Evolutionary conservation across 345 rosid species (phyloP).

Genomic region (Microcos paniculata): DNA sequence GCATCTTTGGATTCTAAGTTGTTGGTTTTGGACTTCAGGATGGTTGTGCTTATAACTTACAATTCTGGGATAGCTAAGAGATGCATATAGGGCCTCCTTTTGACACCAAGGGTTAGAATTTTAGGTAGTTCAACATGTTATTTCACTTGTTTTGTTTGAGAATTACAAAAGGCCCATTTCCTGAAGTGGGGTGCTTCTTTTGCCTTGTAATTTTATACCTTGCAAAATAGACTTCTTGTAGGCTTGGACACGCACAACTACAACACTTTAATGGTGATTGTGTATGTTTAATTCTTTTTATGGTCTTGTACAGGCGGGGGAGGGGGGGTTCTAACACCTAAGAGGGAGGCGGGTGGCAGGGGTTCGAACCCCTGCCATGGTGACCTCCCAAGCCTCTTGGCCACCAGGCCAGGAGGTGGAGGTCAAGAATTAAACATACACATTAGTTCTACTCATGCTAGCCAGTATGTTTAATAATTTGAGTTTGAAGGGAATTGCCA

Average conservation of each 20-base stretch:
- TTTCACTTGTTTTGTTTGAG: neutral
- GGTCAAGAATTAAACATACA: no score
- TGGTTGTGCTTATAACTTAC: conserved; percentile 13
- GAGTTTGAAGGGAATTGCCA: no score
- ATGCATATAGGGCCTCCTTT: conserved; percentile 12
- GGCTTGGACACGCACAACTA: neutral
- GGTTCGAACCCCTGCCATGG: no score
- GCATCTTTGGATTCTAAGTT: conserved; percentile 64
- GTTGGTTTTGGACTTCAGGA: neutral
- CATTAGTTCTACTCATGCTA: no score
- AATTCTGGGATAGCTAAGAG: conserved; percentile 18
- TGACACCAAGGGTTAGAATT: conserved; percentile 19
- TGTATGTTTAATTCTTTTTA: neutral
- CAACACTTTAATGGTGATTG: neutral
- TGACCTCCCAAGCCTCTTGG: no score
- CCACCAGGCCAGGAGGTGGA: no score
- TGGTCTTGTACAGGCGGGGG: no score
- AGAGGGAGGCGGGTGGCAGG: no score
- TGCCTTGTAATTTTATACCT: neutral
- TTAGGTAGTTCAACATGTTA: neutral
- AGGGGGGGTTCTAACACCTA: no score
- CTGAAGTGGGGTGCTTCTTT: neutral
- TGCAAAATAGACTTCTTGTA: neutral
- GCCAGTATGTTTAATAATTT: no score
- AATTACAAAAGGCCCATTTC: neutral